Evolutionary conservation across 108 stramenopile species (phyloP).

Genomic region (Nitzschia inconspicua): DNA sequence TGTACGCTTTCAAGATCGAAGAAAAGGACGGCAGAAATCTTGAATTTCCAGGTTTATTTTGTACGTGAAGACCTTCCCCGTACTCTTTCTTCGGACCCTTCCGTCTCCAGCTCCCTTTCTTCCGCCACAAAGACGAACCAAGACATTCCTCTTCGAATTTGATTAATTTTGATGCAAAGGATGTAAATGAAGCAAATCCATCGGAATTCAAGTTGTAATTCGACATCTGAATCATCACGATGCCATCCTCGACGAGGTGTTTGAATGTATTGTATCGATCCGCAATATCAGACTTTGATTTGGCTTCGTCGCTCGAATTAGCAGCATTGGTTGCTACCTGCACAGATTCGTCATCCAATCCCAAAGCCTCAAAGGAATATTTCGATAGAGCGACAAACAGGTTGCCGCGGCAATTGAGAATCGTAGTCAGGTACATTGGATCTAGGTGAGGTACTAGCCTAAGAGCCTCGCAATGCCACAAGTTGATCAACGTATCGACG

Average conservation of each 20-base stretch:
- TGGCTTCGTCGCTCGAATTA: slow-evolving; percentile 4
- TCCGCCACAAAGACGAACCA: slow-evolving; percentile 55
- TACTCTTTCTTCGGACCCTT: neutral
- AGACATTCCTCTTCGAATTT: slow-evolving; percentile 61
- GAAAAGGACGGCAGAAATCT: slow-evolving; percentile 31
- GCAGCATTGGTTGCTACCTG: slow-evolving; percentile 9
- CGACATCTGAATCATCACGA: slow-evolving; percentile 6
- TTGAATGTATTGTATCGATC: slow-evolving; percentile 31
- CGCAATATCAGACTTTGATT: neutral
- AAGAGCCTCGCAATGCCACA: slow-evolving; percentile 13
- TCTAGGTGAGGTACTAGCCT: slow-evolving; percentile 6
- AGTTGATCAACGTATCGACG: slow-evolving; percentile 44
- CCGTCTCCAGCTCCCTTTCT: slow-evolving; percentile 7
- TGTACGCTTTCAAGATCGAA: slow-evolving; percentile 28
- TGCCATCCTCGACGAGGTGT: slow-evolving; percentile 31
- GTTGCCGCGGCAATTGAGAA: slow-evolving; percentile 25
- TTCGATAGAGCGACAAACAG: slow-evolving; percentile 43
- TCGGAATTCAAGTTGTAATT: neutral
- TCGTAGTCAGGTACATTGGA: neutral
- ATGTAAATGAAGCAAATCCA: neutral
- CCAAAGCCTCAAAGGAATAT: slow-evolving; percentile 51
- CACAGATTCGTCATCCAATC: slow-evolving; percentile 53
- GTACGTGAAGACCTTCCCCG: too few species aligned
- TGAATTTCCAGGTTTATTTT: slow-evolving; percentile 6
- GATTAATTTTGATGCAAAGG: slow-evolving; percentile 25